A percentile compares a stretch with the other conserved stretches of the same genome.
Evolutionary conservation across 495 filamentous ascomycete species (phyloP).

Genomic region (Aspergillus ellipticus): DNA sequence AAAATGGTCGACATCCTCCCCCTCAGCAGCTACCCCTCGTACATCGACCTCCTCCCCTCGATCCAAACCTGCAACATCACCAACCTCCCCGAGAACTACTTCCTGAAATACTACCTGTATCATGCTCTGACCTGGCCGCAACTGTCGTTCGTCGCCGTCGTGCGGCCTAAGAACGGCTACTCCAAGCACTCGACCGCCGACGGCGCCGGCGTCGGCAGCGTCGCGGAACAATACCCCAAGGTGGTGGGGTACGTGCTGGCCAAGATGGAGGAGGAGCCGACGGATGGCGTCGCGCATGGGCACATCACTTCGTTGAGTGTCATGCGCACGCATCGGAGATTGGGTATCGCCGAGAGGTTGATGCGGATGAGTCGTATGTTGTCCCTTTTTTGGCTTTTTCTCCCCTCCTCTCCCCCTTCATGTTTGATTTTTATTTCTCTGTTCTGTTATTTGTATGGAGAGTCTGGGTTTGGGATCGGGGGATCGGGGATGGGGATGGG

Average conservation of each 20-base stretch:
- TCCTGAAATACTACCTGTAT: slow-evolving; percentile 99
- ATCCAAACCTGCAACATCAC: slow-evolving; percentile 98
- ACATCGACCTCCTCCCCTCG: slow-evolving; percentile 71
- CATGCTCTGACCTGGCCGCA: slow-evolving; percentile 98
- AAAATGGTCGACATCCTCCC: slow-evolving; percentile 54
- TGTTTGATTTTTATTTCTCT: slow-evolving; percentile 3
- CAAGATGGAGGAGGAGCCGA: slow-evolving; percentile 98
- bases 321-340: slow-evolving; percentile 87
- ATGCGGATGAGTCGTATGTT: slow-evolving; percentile 93
- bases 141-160: slow-evolving; percentile 92
- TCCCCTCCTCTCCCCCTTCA: slow-evolving; percentile 3
- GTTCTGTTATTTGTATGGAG: background rate
- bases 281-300: slow-evolving; percentile 86
- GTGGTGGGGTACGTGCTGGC: slow-evolving; percentile 99
- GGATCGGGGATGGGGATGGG: too few species aligned
- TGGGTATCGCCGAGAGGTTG: slow-evolving; percentile 93
- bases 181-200: slow-evolving; percentile 9
- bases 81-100: slow-evolving; percentile 99
- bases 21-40: slow-evolving; percentile 45
- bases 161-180: slow-evolving; percentile 67
- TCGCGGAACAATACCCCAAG: slow-evolving; percentile 80
- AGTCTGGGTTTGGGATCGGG: background rate
- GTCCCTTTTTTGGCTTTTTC: slow-evolving; percentile 9
- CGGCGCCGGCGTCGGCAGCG: slow-evolving; percentile 25
- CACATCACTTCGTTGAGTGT: slow-evolving; percentile 95